Conservation (phyloP, 352 stramenopile species). For the Lagenidium sp. region DNA sequence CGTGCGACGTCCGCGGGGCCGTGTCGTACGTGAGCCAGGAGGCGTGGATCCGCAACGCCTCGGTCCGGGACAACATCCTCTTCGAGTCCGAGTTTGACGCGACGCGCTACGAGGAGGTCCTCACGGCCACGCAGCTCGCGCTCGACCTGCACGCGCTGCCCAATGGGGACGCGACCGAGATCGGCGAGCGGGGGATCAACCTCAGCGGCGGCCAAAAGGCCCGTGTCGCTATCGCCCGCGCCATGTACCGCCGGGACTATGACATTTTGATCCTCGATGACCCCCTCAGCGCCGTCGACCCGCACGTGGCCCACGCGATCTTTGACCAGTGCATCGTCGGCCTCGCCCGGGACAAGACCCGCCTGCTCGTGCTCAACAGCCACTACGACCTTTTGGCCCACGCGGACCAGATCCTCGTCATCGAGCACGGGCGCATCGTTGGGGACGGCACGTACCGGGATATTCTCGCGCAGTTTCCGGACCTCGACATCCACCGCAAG, state of each 20-base stretch:
- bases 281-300: constrained; percentile 29
- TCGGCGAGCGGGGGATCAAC: constrained; percentile 45
- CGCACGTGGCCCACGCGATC: constrained; percentile 28
- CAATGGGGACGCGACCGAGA: constrained; percentile 62
- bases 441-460: constrained; percentile 15
- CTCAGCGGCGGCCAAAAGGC: constrained; percentile 29
- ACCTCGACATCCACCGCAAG: neutral
- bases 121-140: constrained; percentile 47
- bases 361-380: constrained; percentile 78
- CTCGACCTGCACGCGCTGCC: constrained; percentile 61
- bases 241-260: constrained; percentile 20
- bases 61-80: constrained; percentile 27
- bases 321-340: constrained; percentile 27
- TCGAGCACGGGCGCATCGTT: constrained; percentile 16
- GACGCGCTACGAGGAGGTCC: constrained; percentile 19
- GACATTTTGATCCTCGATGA: constrained; percentile 37
- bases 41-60: constrained; percentile 29
- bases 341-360: constrained; percentile 24
- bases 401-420: constrained; percentile 20
- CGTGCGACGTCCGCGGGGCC: constrained; percentile 13
- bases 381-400: constrained; percentile 19
- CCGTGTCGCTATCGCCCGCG: constrained; percentile 19
- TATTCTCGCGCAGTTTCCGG: constrained; percentile 15
- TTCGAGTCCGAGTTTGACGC: constrained; percentile 21
- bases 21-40: constrained; percentile 29